Evolutionary conservation across 2,329 filamentous ascomycete genomes (phyloP).

Genomic region (Boeremia exigua): DNA sequence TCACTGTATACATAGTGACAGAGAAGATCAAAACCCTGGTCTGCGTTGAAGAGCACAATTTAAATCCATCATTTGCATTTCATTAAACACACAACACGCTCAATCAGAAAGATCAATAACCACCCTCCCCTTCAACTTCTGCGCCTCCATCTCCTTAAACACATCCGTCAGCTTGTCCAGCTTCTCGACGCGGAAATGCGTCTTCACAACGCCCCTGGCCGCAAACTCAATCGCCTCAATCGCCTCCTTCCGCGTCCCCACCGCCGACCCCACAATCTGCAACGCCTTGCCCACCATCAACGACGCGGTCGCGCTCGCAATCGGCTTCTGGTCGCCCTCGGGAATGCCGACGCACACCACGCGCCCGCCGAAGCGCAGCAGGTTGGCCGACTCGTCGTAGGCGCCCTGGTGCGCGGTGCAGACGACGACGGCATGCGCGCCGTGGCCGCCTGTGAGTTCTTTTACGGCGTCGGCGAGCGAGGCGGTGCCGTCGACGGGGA

Average conservation of each 20-base stretch:
- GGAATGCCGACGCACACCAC: conserved; percentile 57
- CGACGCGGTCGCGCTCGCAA: conserved; percentile 50
- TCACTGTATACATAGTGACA: too few relatives aligned
- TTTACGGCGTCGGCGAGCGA: conserved; percentile 63
- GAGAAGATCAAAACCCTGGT: too few relatives aligned
- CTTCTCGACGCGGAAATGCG: conserved; percentile 54
- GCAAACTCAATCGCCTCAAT: conserved; percentile 58
- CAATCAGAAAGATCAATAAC: conserved; percentile 51
- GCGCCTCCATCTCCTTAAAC: conserved; percentile 56
- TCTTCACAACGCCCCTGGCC: conserved; percentile 52
- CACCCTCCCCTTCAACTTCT: conserved; percentile 55
- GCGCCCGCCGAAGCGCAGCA: conserved; percentile 54
- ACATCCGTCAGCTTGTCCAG: conserved; percentile 55
- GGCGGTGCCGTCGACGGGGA: conserved; percentile 64
- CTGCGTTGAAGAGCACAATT: too few relatives aligned
- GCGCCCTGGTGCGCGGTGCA: conserved; percentile 56
- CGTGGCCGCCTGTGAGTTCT: conserved; percentile 62
- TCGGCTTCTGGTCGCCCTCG: conserved; percentile 55
- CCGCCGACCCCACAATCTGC: conserved; percentile 54
- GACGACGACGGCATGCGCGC: conserved; percentile 67
- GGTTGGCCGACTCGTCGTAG: conserved; percentile 50
- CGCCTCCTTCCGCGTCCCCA: conserved; percentile 56
- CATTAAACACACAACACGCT: background rate
- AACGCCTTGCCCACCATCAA: conserved; percentile 52
- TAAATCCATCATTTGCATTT: too few relatives aligned